Base-by-base conservation (phyloP, 345 rosid species). In the Hevea brasiliensis region DNA sequence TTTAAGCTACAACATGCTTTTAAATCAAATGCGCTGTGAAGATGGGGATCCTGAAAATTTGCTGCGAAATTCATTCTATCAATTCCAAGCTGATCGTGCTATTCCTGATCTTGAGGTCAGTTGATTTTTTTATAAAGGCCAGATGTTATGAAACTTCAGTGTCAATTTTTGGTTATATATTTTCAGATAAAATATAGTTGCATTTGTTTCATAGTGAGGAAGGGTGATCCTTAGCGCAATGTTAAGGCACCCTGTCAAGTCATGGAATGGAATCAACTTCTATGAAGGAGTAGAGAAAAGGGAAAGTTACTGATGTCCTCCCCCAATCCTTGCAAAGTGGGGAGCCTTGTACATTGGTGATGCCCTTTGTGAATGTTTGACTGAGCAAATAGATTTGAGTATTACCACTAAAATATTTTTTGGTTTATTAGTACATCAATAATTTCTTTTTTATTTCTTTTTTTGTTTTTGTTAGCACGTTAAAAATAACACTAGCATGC, bases 1-100 rank as follows among this genome's bases (percentile, higher is more conserved):
- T 87, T 83, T 95, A 73, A 95, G 92, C 86, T 92, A 95, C 86
- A 95, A 95, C 84, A 95, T 92, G 97, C 96, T 95, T 79, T 82
- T 95, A 83, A 95, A 95, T 85, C 99, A 95, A 86, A 67, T 92
- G 84, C 90, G 97, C 40, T 83, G 85, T 84, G 99, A 95, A 89
- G 99, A 95, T 59, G 96, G 96, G 57, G 83, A 92, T 84, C 98
- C 98, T 73, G 99, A 95, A 85, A 92, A 91, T 83, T 85, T 95
- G 87, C 90, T 95, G 35, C 94, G 98, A 42, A 86, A 95, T 81
- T 95, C 99, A 9, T 92, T 95, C 87, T 95, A 87, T 83, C 99
- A 95, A 84, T 95, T 95, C 79, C 99, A 95, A 85, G 96, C 98
- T 54, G 98, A 95, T 68, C 95, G 89, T 70, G 86, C 93, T 58